These are phyloP conservation scores for Samsoniella hepiali DNA, from an alignment of 2,329 filamentous ascomycete genomes.

Conservation along the genomic window DNA sequence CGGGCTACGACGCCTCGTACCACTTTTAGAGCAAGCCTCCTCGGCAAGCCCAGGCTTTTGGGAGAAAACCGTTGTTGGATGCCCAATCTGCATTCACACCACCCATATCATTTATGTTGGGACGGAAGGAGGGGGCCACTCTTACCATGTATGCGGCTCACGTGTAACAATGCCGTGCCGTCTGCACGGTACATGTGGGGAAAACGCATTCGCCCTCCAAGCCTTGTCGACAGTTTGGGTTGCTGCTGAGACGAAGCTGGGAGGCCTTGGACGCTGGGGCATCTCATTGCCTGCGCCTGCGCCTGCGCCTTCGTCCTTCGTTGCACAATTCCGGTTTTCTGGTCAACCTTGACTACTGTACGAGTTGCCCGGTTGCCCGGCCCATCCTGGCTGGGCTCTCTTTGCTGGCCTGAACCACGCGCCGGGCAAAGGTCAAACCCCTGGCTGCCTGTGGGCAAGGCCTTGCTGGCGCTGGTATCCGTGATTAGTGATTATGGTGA, in stretches of 20 bases:
- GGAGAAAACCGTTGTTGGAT: constrained; percentile 12
- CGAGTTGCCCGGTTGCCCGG: not conserved
- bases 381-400: not conserved
- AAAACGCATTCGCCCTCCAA: not conserved
- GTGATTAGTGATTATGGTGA: constrained; percentile 17
- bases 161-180: constrained; percentile 8
- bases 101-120: not conserved
- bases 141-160: not conserved
- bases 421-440: not conserved
- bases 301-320: not conserved
- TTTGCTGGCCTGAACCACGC: constrained; percentile 5
- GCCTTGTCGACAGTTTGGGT: not conserved
- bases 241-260: not conserved
- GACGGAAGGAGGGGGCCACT: not conserved
- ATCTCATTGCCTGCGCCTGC: not conserved
- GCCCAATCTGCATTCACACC: not conserved
- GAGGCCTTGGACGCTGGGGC: not conserved
- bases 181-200: constrained; percentile 4
- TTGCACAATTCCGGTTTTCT: too few relatives aligned
- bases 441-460: not conserved
- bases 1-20: constrained; percentile 7
- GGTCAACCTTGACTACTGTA: not conserved
- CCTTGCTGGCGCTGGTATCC: not conserved
- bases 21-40: not conserved
- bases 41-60: not conserved